Evolutionary conservation across 2,329 filamentous ascomycete species (phyloP), one percentile per base, ranked within the genome.

Genomic region (Tolypocladium pustulatum): DNA sequence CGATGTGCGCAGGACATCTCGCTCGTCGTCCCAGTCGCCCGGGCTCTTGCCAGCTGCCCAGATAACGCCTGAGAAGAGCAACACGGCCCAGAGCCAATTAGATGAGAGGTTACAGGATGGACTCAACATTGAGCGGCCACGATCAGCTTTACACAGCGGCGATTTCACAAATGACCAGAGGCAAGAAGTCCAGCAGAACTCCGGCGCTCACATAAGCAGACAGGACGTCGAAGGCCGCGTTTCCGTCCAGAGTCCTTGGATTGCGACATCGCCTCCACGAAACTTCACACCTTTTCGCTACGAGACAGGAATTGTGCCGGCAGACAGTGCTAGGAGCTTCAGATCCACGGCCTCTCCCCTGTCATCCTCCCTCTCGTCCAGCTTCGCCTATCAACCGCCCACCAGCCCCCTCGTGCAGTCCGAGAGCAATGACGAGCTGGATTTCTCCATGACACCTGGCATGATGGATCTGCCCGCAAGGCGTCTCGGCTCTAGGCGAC

Each of bases 351-450:
- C 80, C 22, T 86, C 87, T 9, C 86, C 85, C 1, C 68, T 88
- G 12, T 87, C 86, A 3, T 91, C 87, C 9, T 89, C 90, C 1
- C 79, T 89, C 17, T 87, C 89, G 0, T 88, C 86, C 2, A 91
- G 85, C 65, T 97, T 96, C 70, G 81, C 89, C 37, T 88, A 96
- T 61, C 88, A 93, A 72, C 84, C 90, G 2, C 93, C 94, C 0
- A 97, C 94, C 2, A 97, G 92, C 66, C 94, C 94, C 17, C 78
- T 99, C 13, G 92, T 95, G 0, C 87, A 97, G 67, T 91, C 91
- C 49, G 85, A 91, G 67, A 95, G 87, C 73, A 94, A 92, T 64
- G 87, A 90, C 8, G 90, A 94, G 64, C 68, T 69, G 22, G 68
- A 90, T 59, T 77, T 88, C 54, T 78, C 83, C 2, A 76, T 81